These are phyloP conservation scores for Mallotus japonicus DNA, from an alignment of 441 rosid species.

Conservation along the genomic window DNA sequence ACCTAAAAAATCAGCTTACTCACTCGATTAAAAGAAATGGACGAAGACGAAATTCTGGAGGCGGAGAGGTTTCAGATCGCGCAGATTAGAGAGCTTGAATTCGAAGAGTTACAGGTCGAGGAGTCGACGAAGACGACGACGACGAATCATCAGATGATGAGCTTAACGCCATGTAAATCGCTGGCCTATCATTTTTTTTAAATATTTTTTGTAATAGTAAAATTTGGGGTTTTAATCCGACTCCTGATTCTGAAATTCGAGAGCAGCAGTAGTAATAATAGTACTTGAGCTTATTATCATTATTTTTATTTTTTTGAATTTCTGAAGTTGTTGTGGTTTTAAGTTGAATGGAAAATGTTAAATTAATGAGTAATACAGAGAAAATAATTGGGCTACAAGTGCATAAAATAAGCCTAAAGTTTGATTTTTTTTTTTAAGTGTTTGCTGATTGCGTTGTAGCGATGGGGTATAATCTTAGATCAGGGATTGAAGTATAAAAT, in stretches of 20 bases:
- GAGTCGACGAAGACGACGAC: conserved; percentile 62
- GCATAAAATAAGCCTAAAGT: too few relatives aligned
- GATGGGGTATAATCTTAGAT: too few relatives aligned
- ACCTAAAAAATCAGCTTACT: too few relatives aligned
- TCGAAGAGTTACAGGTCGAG: conserved; percentile 78
- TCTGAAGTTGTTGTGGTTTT: not conserved
- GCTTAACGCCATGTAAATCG: conserved; percentile 32
- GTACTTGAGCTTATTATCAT: not conserved
- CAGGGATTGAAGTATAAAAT: too few relatives aligned
- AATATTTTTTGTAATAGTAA: not conserved
- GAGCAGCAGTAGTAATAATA: not conserved
- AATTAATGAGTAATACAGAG: not conserved
- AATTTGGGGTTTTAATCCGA: not conserved
- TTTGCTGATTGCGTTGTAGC: too few relatives aligned
- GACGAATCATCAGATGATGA: conserved; percentile 55
- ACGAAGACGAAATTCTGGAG: conserved; percentile 40
- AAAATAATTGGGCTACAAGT: not conserved
- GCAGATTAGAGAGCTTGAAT: conserved; percentile 82
- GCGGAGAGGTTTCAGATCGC: conserved; percentile 78
- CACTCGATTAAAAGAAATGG: conserved; percentile 20
- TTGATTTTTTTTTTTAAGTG: too few relatives aligned
- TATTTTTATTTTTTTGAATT: not conserved
- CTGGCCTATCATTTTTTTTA: too few relatives aligned
- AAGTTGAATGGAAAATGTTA: not conserved
- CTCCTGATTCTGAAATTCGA: not conserved